These are phyloP conservation scores for Dianthus caryophyllus DNA, from an alignment of 148 eudicot genomes.

Conservation along the genomic window DNA sequence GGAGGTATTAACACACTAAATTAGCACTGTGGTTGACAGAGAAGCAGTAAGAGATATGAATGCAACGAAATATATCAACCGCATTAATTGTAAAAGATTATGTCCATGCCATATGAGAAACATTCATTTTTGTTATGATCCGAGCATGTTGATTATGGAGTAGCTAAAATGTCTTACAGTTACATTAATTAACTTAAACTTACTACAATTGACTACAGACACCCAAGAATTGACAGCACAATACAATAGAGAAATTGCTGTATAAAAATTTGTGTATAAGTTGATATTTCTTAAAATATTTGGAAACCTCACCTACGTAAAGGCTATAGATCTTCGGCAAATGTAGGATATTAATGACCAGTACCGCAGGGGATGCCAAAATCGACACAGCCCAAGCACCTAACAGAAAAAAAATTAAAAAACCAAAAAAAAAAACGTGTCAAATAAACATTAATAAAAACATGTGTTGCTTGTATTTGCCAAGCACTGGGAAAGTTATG, in stretches of 20 bases:
- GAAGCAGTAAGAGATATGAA: background rate
- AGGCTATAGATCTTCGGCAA: conserved; percentile 77
- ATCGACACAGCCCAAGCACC: conserved; percentile 80
- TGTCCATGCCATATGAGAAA: conserved; percentile 16
- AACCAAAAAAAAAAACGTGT: background rate
- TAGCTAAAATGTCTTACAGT: background rate
- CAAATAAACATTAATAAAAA: background rate
- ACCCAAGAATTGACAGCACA: background rate
- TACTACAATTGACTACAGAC: conserved; percentile 16
- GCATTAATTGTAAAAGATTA: background rate
- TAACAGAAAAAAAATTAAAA: conserved; percentile 19
- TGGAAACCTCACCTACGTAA: conserved; percentile 48
- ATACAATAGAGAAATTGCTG: background rate
- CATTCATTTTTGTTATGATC: background rate
- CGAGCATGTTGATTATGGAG: background rate
- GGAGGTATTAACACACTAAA: background rate
- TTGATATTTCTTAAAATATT: background rate
- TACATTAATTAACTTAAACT: background rate
- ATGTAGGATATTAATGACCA: conserved; percentile 41
- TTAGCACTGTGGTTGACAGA: background rate
- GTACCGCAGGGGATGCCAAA: conserved; percentile 63
- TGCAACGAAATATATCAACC: background rate
- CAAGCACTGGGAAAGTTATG: background rate
- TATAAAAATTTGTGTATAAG: too few species aligned
- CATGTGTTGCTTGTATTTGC: background rate